Evolutionary conservation across 371 early-diverging fungal species (phyloP), one percentile per base, ranked within the genome.

Genomic region (Mortierella sp.): DNA sequence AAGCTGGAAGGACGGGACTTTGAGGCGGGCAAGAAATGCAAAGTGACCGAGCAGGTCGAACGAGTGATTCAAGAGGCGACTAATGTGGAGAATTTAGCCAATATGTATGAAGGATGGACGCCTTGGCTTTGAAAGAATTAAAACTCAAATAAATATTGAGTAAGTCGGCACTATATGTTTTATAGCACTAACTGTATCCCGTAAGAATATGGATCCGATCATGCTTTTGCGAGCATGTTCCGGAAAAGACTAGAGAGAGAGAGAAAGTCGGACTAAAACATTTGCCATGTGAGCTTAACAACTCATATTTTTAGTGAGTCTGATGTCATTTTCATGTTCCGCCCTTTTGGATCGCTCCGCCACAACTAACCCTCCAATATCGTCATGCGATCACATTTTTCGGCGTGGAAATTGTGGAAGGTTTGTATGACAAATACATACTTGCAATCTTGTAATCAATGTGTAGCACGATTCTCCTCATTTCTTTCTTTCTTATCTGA

Each of bases 41-140:
- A 77, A 53, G 88, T 93, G 11, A 61, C 86, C 19, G 92, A 92
- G 65, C 92, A 93, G 77, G 92, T 90, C 11, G 83, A 86, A 13
- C 86, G 85, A 61, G 87, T 88, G 10, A 91, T 91, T 24, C 86
- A 87, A 40, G 88, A 91, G 63, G 89, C 90, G 8, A 88, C 83
- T 5, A 84, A 86, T 47, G 73, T 84, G 11, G 89, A 89, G 72
- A 89, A 91, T 83, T 77, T 90, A 11, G 88, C 89, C 70, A 76
- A 86, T 61, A 87, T 89, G 91, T 89, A 87, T 67, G 91, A 94
- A 65, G 94, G 95, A 45, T 95, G 95, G 95, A 91, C 92, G 59
- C 84, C 89, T 21, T 92, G 93, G 93, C 87, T 91, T 24, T 91
- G 58, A 50, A 9, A 9, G 15, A n/a, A 8, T 58, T 16, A 40